Percentiles rank a stretch among this genome's conserved stretches.
Conservation (phyloP, 2,329 filamentous ascomycete species). For the Diaporthe citriasiana region DNA sequence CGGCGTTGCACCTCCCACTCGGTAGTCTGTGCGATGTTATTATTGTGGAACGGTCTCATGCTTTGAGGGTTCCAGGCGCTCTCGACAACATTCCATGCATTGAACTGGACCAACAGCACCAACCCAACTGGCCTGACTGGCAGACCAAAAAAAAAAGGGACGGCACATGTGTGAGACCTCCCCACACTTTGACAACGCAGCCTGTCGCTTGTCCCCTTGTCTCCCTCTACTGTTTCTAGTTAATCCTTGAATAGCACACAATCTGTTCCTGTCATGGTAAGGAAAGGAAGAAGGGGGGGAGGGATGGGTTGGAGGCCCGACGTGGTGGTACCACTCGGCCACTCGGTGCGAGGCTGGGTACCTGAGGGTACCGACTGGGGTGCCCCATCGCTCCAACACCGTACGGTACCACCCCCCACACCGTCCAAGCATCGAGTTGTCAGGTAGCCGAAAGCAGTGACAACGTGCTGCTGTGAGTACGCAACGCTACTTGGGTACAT, state of each 20-base stretch:
- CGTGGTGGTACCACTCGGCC: conserved; percentile 28
- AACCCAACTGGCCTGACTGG: neutral
- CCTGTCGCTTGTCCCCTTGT: conserved; percentile 16
- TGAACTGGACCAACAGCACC: neutral
- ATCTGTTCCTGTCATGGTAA: conserved; percentile 7
- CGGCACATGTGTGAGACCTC: conserved; percentile 13
- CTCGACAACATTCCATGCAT: conserved; percentile 29
- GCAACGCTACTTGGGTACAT: conserved; percentile 1
- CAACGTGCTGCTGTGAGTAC: conserved; percentile 9
- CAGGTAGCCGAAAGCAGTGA: conserved; percentile 24
- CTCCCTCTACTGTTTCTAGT: conserved; percentile 21
- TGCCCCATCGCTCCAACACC: neutral
- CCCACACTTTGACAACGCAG: conserved; percentile 20
- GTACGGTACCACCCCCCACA: conserved; percentile 2
- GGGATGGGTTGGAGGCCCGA: neutral
- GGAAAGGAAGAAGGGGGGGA: neutral
- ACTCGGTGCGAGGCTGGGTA: conserved; percentile 5
- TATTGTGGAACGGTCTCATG: conserved; percentile 33
- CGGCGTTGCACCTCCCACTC: neutral
- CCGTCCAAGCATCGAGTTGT: neutral
- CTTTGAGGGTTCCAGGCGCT: conserved; percentile 29
- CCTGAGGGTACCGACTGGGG: conserved; percentile 12
- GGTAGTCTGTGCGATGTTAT: conserved; percentile 21
- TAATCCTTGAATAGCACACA: conserved; percentile 29
- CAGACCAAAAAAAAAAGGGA: neutral